These are phyloP conservation scores for Cucumis cinereus DNA, from an alignment of 306 rosid genomes.

Conservation along the genomic window DNA sequence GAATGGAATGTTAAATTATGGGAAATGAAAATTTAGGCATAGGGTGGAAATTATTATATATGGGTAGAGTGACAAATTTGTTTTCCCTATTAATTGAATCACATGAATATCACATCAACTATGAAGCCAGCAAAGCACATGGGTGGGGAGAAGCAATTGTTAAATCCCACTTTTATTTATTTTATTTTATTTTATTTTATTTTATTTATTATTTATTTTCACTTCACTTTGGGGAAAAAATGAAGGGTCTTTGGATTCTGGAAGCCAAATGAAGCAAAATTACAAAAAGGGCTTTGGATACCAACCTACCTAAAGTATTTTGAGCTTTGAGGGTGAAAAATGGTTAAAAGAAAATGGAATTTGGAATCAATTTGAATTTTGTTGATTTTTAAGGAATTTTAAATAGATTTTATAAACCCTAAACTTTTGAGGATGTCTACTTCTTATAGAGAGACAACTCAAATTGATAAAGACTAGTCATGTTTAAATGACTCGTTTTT, in stretches of 20 bases:
- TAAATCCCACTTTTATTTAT: constrained; percentile 8
- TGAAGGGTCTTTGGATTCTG: constrained; percentile 2
- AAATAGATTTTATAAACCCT: neutral
- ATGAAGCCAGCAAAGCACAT: constrained; percentile 26
- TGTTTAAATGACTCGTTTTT: neutral
- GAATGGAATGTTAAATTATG: no score
- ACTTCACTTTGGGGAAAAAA: neutral
- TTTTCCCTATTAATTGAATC: constrained; percentile 9
- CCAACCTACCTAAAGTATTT: neutral
- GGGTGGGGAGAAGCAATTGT: constrained; percentile 26
- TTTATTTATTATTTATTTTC: neutral
- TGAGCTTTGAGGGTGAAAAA: neutral
- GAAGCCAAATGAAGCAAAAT: neutral
- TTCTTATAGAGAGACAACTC: neutral
- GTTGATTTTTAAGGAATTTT: neutral
- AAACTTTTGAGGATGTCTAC: neutral
- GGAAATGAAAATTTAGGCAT: neutral
- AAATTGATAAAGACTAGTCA: neutral
- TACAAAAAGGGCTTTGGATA: neutral
- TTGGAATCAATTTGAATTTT: neutral
- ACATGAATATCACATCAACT: constrained; percentile 21
- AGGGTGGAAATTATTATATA: neutral
- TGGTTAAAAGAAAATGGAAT: neutral
- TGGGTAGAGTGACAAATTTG: neutral
- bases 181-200: no score